Evolutionary conservation across 2,329 filamentous ascomycete genomes (phyloP).

Genomic region (Monilinia aucupariae): DNA sequence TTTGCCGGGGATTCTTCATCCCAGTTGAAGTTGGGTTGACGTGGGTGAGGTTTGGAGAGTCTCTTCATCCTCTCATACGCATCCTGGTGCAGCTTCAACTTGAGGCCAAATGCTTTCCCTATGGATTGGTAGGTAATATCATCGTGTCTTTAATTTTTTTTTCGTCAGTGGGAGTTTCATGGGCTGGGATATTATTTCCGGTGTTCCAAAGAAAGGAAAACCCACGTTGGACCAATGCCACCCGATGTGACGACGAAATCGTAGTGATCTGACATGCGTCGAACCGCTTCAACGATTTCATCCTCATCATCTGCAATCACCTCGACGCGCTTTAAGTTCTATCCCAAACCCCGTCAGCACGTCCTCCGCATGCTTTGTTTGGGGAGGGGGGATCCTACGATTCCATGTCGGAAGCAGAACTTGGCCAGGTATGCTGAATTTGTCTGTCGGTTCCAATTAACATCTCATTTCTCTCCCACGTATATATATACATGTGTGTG

Average conservation of each 20-base stretch:
- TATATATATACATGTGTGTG: no score
- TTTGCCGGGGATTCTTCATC: constrained; percentile 72
- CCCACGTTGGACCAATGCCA: constrained; percentile 86
- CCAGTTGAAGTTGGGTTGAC: constrained; percentile 76
- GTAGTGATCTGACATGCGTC: constrained; percentile 81
- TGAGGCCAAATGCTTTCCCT: constrained; percentile 77
- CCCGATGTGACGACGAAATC: constrained; percentile 95
- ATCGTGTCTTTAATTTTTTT: constrained; percentile 76
- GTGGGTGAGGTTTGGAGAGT: constrained; percentile 67
- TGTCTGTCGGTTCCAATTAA: constrained; percentile 42
- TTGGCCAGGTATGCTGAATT: constrained; percentile 61
- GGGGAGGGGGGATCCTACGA: constrained; percentile 45
- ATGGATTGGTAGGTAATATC: constrained; percentile 97
- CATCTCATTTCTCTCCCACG: not conserved
- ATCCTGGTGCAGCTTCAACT: constrained; percentile 69
- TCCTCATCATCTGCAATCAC: constrained; percentile 88
- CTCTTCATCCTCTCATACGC: constrained; percentile 78
- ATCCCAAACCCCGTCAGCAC: constrained; percentile 22
- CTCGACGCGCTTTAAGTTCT: constrained; percentile 78
- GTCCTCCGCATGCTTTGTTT: constrained; percentile 59
- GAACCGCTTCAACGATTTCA: constrained; percentile 79
- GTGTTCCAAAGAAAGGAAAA: no score
- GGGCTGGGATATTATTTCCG: not conserved
- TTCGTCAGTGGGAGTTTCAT: not conserved
- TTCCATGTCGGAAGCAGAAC: constrained; percentile 58